These are phyloP conservation scores for Mycena filopes DNA, from an alignment of 768 basidiomycete species.

Conservation along the genomic window DNA sequence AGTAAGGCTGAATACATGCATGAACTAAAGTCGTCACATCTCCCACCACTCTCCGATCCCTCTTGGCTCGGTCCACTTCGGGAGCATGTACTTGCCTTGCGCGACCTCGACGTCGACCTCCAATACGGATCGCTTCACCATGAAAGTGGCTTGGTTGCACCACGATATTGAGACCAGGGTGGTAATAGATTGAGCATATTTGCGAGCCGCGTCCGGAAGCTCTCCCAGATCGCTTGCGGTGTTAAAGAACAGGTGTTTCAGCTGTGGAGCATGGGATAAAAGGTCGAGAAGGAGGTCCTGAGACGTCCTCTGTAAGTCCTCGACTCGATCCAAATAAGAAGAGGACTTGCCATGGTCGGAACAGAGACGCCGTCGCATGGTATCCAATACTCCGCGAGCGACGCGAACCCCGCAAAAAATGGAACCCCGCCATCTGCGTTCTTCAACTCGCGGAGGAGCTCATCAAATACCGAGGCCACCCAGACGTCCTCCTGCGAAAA, in stretches of 20 bases:
- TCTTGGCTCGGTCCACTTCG: neutral
- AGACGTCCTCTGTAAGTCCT: neutral
- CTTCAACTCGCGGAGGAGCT: neutral
- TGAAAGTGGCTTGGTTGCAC: neutral
- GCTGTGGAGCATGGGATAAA: neutral
- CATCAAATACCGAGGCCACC: neutral
- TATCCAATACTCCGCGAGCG: neutral
- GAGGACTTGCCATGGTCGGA: neutral
- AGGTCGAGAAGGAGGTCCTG: neutral
- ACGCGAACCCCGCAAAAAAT: neutral
- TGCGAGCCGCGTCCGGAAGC: neutral
- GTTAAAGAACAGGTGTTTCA: neutral
- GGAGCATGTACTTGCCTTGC: neutral
- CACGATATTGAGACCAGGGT: constrained; percentile 8
- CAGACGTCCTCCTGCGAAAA: neutral
- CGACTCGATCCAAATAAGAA: too few relatives aligned
- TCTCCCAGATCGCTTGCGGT: neutral
- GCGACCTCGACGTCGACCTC: neutral
- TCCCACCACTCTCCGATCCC: constrained; percentile 6
- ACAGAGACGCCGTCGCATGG: neutral
- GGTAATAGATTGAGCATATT: neutral
- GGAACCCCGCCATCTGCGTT: neutral
- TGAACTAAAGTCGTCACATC: neutral
- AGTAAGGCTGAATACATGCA: too few relatives aligned
- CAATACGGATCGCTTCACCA: neutral